Base-by-base conservation (phyloP, 2,329 filamentous ascomycete genomes). In the Onygenales sp. region DNA sequence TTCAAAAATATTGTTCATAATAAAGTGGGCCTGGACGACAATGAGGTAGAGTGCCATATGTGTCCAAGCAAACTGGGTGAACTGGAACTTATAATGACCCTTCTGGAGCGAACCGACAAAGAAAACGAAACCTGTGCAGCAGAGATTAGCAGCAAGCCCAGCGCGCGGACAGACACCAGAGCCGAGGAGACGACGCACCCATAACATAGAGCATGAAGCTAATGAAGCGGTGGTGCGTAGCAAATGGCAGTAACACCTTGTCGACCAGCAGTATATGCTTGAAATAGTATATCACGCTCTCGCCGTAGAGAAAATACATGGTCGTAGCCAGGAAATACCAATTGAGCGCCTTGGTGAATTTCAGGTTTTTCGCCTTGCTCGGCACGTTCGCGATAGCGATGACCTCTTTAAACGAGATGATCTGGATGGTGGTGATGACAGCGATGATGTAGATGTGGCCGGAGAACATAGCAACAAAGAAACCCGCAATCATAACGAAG, bases 1-100 rank as follows among this genome's bases (percentile, higher is more conserved):
- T 75, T 98, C 93, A 63, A 98, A 94, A 60, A 98, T 87, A 72
- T 98, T 98, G 80, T 98, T 98, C 89, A 98, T 97, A 75, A 97
- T 89, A 71, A 98, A 98, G 70, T 98, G 93, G 11, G 93, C 91
- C 72, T 98, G 91, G 5, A 95, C 91, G 41, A 97, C 92, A 64
- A 98, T 96, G 64, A 98, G 79, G 76, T 95, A 97, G 17, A 98
- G 82, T 5, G 94, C 93, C 91, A 98, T 97, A 71, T 98, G 93
- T 11, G 93, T 97, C 93, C 93, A 98, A 52, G 91, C 93, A 66
- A 97, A 98, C 72, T 98, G 93, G 58, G 91, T 95, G 74, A 98
- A 98, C 72, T 98, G 93, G 75, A 98, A 97, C 70, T 86, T 89
- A 78, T 97, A 96, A 73, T 97, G 88, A 43, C 92, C 91, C 61